Evolutionary conservation across 495 filamentous ascomycete species (phyloP).

Genomic region (Thozetella sp.): DNA sequence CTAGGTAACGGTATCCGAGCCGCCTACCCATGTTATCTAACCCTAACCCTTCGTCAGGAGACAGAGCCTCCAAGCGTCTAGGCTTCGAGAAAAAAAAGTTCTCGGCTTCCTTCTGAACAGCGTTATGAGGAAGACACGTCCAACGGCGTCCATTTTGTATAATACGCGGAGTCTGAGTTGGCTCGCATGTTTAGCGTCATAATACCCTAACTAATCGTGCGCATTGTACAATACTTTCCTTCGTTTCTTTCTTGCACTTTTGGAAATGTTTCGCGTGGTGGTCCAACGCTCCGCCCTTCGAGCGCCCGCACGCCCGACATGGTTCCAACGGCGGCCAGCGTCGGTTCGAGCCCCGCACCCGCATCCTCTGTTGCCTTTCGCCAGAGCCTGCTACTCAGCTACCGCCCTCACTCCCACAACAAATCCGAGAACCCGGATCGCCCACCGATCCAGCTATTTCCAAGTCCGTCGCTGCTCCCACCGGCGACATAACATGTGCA

Average conservation of each 20-base stretch:
- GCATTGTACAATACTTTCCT: background rate
- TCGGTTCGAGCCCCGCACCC: background rate
- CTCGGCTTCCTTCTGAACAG: background rate
- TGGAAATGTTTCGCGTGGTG: background rate
- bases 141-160: too few relatives aligned
- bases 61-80: too few relatives aligned
- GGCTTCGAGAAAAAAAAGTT: background rate
- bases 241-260: background rate
- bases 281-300: background rate
- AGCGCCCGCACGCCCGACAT: background rate
- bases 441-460: slow-evolving; percentile 18
- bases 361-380: too few relatives aligned
- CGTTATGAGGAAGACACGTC: background rate
- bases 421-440: slow-evolving; percentile 11
- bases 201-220: background rate
- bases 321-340: background rate
- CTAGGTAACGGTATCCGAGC: too few relatives aligned
- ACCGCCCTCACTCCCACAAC: slow-evolving; percentile 6
- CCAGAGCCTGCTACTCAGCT: slow-evolving; percentile 9
- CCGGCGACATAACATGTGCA: slow-evolving; percentile 59
- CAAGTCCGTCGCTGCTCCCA: slow-evolving; percentile 50
- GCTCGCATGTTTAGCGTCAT: background rate
- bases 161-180: background rate
- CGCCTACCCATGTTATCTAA: too few relatives aligned
- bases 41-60: too few relatives aligned